Evolutionary conservation across 495 filamentous ascomycete genomes (phyloP).

Genomic region (Hypoxylon lenormandii): DNA sequence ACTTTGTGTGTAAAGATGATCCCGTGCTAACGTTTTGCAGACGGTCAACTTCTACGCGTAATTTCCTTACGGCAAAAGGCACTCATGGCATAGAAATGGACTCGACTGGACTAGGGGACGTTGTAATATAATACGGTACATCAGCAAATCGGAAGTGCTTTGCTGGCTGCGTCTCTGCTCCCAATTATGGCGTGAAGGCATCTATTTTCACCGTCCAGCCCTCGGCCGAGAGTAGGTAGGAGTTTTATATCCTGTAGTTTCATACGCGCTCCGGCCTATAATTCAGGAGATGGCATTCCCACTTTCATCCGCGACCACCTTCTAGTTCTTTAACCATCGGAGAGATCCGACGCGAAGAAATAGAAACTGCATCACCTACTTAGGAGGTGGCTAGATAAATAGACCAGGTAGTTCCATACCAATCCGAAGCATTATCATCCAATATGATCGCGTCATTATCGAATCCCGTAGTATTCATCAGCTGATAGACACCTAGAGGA

Average conservation of each 20-base stretch:
- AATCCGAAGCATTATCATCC: too few relatives aligned
- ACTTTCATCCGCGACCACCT: too few relatives aligned
- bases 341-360: too few relatives aligned
- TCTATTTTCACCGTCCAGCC: not conserved
- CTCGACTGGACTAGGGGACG: conserved; percentile 10
- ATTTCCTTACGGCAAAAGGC: conserved; percentile 48
- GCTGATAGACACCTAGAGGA: too few relatives aligned
- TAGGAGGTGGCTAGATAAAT: too few relatives aligned
- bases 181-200: not conserved
- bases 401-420: too few relatives aligned
- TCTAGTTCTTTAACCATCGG: too few relatives aligned
- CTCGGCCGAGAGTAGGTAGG: not conserved
- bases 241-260: not conserved
- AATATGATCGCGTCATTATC: too few relatives aligned
- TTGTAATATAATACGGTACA: conserved; percentile 43
- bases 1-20: not conserved
- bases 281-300: too few relatives aligned
- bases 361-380: too few relatives aligned
- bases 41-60: conserved; percentile 72
- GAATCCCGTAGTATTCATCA: too few relatives aligned
- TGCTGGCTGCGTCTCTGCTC: conserved; percentile 4
- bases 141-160: conserved; percentile 21
- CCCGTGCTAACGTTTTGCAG: conserved; percentile 55
- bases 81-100: conserved; percentile 32
- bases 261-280: too few relatives aligned